Percentiles rank a stretch among this genome's conserved stretches.
These are phyloP conservation scores for Mucor racemosus DNA, from an alignment of 371 early-diverging fungal species.

Conservation along the genomic window DNA sequence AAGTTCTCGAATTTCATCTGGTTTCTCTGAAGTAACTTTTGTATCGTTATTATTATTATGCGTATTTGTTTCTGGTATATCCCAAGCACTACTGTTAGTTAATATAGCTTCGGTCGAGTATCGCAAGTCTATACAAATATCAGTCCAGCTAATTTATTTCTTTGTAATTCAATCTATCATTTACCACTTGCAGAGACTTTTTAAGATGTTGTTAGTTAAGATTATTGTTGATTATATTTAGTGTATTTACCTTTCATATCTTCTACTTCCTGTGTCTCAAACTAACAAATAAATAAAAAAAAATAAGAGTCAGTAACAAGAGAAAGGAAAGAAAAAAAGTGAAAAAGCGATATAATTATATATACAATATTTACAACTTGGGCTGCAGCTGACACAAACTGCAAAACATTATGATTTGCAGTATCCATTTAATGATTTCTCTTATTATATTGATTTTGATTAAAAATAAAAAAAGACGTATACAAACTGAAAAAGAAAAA, in stretches of 20 bases:
- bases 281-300: conserved; percentile 8
- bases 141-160: neutral
- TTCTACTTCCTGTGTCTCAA: conserved; percentile 29
- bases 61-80: conserved; percentile 17
- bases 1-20: conserved; percentile 33
- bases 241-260: conserved; percentile 21
- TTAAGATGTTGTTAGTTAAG: neutral
- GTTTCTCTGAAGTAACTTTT: conserved; percentile 12
- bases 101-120: conserved; percentile 15
- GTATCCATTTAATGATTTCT: conserved; percentile 33
- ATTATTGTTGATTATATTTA: too few species aligned
- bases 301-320: conserved; percentile 65
- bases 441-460: neutral
- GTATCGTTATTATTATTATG: neutral
- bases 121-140: conserved; percentile 17
- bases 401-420: conserved; percentile 48
- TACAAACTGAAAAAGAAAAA: neutral
- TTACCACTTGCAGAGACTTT: conserved; percentile 26
- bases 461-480: neutral
- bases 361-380: conserved; percentile 38
- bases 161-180: neutral
- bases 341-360: too few species aligned
- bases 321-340: conserved; percentile 62
- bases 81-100: conserved; percentile 18
- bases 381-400: conserved; percentile 58